Conservation (phyloP, 306 rosid species). For the Alnus rubra region DNA sequence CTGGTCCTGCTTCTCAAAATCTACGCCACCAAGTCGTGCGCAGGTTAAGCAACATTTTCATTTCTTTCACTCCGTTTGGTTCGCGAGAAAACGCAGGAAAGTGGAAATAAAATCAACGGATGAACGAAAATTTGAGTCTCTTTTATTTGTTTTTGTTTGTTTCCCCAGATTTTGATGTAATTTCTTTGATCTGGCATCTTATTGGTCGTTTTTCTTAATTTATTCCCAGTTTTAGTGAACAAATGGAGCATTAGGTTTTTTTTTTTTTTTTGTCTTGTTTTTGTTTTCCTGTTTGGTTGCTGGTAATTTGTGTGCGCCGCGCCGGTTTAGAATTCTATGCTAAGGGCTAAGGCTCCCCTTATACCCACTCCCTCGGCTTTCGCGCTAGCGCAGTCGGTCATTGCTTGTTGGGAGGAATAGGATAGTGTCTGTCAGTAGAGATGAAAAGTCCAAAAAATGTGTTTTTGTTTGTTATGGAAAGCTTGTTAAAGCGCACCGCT, state of each 20-base stretch:
- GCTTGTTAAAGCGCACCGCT: too few species aligned
- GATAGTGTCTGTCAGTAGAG: too few species aligned
- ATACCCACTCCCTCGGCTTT: too few species aligned
- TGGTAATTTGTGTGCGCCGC: neutral
- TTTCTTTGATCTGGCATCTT: neutral
- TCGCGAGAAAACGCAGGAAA: neutral
- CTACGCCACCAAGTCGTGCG: slow-evolving; percentile 94
- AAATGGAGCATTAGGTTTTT: slow-evolving; percentile 17
- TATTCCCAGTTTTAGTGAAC: neutral
- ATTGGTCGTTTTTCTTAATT: neutral
- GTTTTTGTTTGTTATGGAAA: too few species aligned
- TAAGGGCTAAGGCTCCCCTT: too few species aligned
- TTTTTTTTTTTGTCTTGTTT: too few species aligned
- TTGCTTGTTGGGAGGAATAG: too few species aligned
- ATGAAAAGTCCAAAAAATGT: too few species aligned
- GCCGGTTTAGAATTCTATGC: too few species aligned
- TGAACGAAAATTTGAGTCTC: too few species aligned
- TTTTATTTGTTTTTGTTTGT: neutral
- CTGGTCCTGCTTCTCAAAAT: slow-evolving; percentile 89
- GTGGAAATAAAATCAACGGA: too few species aligned
- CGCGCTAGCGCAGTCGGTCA: too few species aligned
- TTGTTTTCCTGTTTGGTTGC: slow-evolving; percentile 11
- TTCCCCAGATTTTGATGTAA: neutral
- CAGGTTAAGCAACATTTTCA: slow-evolving; percentile 41
- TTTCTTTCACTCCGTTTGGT: neutral